Evolutionary conservation across 1,284 basidiomycete species (phyloP), one percentile per base, ranked within the genome.

Genomic region (Rhodotorula sp.): DNA sequence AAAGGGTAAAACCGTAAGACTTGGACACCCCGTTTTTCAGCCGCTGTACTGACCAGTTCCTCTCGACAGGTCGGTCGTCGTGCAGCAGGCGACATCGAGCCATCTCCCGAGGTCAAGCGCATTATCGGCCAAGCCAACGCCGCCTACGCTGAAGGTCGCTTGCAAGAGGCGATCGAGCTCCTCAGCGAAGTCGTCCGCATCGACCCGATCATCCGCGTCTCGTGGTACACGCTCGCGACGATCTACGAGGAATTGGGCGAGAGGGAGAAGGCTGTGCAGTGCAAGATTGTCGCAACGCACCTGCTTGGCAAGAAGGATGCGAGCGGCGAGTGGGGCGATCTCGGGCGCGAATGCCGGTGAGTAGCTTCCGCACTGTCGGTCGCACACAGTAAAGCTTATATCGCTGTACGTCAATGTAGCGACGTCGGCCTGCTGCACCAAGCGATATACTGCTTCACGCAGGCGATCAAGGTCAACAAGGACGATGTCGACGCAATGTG

Each of bases 121-220:
- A 82, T 94, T 9, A 86, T 98, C 54, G 91, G 92, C 24, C 87
- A 90, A 68, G 95, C 91, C 34, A 96, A 95, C 79, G 86, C 91
- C 76, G 89, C 89, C 2, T 97, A 91, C 79, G 87, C 94, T 60
- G 87, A 90, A 75, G 85, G 83, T 61, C 82, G 91, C 69, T 82
- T 88, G 27, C 81, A 84, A 2, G 85, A 88, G 73, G 89, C 92
- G 17, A 91, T 94, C 66, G 94, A 98, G 58, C n/a, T 64, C 55
- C 91, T 94, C 85, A 88, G 90, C 78, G 92, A 98, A 78, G 91
- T 97, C 73, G 93, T 98, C 67, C 87, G 92, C 15, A 92, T 94
- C 66, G 94, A 98, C 79, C 92, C 94, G 3, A 87, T 90, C 46
- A 90, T 92, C 15, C 84, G 85, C 8, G 82, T 87, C 7, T 91